Base-by-base conservation (phyloP, 257 asterid genomes). In the Voacanga thouarsii region DNA sequence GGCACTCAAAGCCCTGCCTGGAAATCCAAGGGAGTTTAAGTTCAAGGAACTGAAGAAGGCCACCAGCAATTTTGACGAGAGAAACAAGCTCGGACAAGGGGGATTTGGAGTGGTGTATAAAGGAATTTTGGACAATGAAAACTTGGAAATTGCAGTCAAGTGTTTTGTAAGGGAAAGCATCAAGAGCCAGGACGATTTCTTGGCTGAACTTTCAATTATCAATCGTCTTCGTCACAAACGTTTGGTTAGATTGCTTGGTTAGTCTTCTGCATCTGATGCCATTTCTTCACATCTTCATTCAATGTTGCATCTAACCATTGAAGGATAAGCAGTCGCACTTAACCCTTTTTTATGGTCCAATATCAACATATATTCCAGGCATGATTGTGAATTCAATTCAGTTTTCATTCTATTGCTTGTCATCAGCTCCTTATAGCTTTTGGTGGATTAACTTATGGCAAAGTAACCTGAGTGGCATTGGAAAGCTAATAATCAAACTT, bases 191-290 rank as follows among this genome's bases (percentile, higher is more conserved):
- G 96, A 88, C 72, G 99, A 95, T 85, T 92, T 92, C 89, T 80
- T 92, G 87, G 92, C 97, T 71, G 97, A 94, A 82, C 99, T 94
- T 65, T 90, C 97, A 11, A 91, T 94, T 44, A 94, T 94, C 65
- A 92, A 92, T 50, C 95, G 97, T 33, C 97, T 94, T 43, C 89
- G 99, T 33, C 99, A 94, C 71, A 89, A 89, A 65, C 94, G 92
- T 85, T 97, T 94, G 33, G 99, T 94, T 70, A 85, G 83, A 79
- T 86, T 94, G 75, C 96, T 94, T 12, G 99, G 99, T 94, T 75
- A 33, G 85, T 73, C 1, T 6, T 1, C 57, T 45, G 56, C 49
- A 14, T 41, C n/a, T 39, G 26, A 30, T n/a, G 11, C 10, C 28
- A n/a, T 51, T 23, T 2, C 10, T 4, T 41, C 12, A 24, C 5